Evolutionary conservation across 345 rosid species (phyloP).

Genomic region (Lagerstroemia speciosa): DNA sequence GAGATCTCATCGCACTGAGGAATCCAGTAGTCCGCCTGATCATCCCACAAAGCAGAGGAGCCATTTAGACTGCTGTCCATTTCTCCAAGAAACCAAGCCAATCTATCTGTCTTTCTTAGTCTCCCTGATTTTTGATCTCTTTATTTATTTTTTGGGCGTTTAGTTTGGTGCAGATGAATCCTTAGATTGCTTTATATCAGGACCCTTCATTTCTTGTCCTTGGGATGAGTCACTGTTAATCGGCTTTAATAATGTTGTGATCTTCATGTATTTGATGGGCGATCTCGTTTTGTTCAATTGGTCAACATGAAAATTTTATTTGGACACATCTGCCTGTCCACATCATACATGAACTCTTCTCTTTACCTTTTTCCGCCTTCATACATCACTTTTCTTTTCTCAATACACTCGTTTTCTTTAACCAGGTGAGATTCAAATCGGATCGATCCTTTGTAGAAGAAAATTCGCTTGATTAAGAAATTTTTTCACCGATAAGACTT

Average conservation of each 20-base stretch:
- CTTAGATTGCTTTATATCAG: not conserved
- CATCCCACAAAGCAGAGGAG: constrained; percentile 2
- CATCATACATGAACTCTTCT: not conserved
- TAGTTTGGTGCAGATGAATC: not conserved
- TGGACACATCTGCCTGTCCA: constrained; percentile 1
- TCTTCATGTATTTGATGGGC: not conserved
- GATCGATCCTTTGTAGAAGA: no score
- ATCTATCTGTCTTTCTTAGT: not conserved
- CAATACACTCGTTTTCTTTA: no score
- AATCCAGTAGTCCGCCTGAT: not conserved
- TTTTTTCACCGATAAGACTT: no score
- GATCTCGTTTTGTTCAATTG: not conserved
- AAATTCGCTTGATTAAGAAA: no score
- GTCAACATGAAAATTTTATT: not conserved
- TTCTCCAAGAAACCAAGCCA: not conserved
- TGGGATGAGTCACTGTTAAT: not conserved
- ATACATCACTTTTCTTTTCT: no score
- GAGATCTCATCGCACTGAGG: not conserved
- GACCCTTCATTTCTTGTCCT: not conserved
- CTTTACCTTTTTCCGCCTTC: not conserved
- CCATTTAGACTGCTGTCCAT: not conserved
- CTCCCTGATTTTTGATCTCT: no score
- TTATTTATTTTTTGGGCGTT: no score
- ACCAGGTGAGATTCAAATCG: no score
- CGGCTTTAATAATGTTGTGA: not conserved